These are phyloP conservation scores for Backusella sp. DNA, from an alignment of 192 early-diverging fungal genomes.

Conservation along the genomic window DNA sequence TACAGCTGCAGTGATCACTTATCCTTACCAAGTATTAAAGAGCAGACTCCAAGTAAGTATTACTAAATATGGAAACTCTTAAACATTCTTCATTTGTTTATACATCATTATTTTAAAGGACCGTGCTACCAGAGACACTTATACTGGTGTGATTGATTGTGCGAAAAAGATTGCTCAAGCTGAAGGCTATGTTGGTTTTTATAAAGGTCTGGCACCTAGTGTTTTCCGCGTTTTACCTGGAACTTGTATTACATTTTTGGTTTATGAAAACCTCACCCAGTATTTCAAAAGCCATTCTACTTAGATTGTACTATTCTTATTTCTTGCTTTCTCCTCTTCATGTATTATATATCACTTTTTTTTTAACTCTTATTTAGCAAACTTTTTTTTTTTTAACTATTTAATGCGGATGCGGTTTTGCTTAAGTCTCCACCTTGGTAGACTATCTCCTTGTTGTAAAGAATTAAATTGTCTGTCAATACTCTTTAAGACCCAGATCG, in stretches of 20 bases:
- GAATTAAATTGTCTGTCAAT: no score
- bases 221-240: slow-evolving; percentile 89
- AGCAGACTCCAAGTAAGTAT: slow-evolving; percentile 77
- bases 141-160: slow-evolving; percentile 71
- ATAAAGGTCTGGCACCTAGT: slow-evolving; percentile 90
- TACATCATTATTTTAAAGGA: slow-evolving; percentile 19
- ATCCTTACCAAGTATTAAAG: slow-evolving; percentile 90
- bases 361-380: not conserved
- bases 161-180: slow-evolving; percentile 64
- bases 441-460: no score
- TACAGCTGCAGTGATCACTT: slow-evolving; percentile 83
- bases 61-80: not conserved
- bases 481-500: no score
- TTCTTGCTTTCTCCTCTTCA: not conserved
- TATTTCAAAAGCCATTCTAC: slow-evolving; percentile 33
- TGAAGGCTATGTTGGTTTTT: slow-evolving; percentile 83
- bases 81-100: not conserved
- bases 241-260: slow-evolving; percentile 93
- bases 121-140: slow-evolving; percentile 50
- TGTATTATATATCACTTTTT: not conserved
- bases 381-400: not conserved
- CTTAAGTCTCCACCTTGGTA: no score
- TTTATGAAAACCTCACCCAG: slow-evolving; percentile 79
- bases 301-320: slow-evolving; percentile 4
- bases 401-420: not conserved